Percentiles rank a stretch among this genome's conserved stretches.
Evolutionary conservation across 768 basidiomycete genomes (phyloP).

Genomic region (Lentinula lateritia): DNA sequence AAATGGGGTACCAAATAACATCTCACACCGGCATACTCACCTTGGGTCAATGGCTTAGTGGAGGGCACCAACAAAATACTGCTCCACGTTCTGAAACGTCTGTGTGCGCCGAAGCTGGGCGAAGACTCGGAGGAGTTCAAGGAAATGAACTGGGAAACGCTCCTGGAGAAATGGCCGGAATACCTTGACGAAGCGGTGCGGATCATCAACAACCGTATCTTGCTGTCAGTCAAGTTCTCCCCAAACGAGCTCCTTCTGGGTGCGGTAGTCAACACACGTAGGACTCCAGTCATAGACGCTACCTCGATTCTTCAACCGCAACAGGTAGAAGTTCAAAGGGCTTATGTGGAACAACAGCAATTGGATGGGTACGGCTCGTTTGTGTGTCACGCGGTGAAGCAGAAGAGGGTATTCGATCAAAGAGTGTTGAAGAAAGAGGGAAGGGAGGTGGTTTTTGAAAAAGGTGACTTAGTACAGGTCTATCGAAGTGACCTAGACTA

Average conservation of each 20-base stretch:
- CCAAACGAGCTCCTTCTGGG: not conserved
- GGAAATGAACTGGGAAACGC: not conserved
- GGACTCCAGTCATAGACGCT: not conserved
- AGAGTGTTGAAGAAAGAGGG: not conserved
- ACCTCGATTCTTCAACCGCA: not conserved
- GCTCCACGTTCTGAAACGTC: not conserved
- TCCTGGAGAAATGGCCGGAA: not conserved
- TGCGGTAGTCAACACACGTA: not conserved
- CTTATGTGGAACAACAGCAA: no score
- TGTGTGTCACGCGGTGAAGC: constrained; percentile 15
- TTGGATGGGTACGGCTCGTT: not conserved
- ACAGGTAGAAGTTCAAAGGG: constrained; percentile 10
- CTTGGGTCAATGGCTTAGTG: no score
- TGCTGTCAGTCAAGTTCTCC: not conserved
- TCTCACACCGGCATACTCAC: not conserved
- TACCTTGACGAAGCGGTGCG: not conserved
- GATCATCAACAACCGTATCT: not conserved
- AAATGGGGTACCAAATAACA: not conserved
- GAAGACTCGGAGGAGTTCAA: not conserved
- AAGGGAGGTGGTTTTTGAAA: not conserved
- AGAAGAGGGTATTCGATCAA: not conserved
- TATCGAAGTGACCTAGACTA: not conserved
- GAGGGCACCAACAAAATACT: no score
- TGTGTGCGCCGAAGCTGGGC: not conserved
- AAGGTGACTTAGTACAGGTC: constrained; percentile 1